Evolutionary conservation across 176 grass and related monocot species (phyloP), one percentile per base, ranked within the genome.

Genomic region (Themeda triandra): DNA sequence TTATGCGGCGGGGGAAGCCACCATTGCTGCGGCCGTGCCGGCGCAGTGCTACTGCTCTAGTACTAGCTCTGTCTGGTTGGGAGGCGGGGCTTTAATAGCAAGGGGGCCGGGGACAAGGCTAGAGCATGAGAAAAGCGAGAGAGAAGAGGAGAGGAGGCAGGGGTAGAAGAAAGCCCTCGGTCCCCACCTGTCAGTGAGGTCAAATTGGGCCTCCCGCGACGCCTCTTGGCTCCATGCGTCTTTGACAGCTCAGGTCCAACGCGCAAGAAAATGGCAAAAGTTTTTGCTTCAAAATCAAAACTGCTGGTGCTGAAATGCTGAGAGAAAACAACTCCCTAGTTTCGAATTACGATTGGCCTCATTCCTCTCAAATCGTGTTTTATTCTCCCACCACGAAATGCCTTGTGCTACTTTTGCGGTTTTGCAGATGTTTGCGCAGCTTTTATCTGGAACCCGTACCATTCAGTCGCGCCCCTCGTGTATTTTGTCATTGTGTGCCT

Each of bases 11-110:
- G 88, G 83, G 83, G 90, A 92, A 85, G 78, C 74, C 91, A 90
- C 85, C 80, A 85, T 82, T 92, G 88, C 81, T 87, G 87, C 82
- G 80, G n/a, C n/a, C n/a, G n/a, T n/a, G n/a, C n/a, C n/a, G n/a
- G 85, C 78, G 88, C 80, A 66, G 86, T 87, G 80, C 84, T 73
- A 78, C 59, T 73, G 74, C 33, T 35, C 71, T 75, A 82, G 77
- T 76, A 73, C 64, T 80, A 88, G 79, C 86, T 35, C 72, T 70
- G 86, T 51, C 69, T 83, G 7, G 84, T 83, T 86, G 83, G 83
- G 79, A 75, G 75, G 80, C 83, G 85, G 85, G 89, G 24, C 56
- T 83, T 91, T 91, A 90, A 90, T 86, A 76, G 85, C 48, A 66
- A 83, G 49, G 69, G 81, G 85, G 32, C 13, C 62, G 81, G 89